Evolutionary conservation across 1,284 basidiomycete species (phyloP).

Genomic region (Cryptococcus sp.): DNA sequence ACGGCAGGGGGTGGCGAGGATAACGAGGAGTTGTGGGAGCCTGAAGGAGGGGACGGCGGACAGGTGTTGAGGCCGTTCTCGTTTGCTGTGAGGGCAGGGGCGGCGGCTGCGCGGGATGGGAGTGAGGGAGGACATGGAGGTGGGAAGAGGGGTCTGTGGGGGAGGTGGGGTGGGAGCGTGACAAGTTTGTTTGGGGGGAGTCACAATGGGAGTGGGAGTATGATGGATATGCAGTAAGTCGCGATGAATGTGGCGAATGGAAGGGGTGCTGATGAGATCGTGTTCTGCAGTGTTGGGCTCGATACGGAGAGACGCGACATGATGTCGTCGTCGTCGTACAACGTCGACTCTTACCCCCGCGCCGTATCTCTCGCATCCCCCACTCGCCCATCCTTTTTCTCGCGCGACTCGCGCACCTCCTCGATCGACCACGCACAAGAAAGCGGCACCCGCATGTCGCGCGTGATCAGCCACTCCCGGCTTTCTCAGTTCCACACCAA

Average conservation of each 20-base stretch:
- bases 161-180: conserved; percentile 63
- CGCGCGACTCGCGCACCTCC: conserved; percentile 29
- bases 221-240: conserved; percentile 91
- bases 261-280: not conserved
- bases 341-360: conserved; percentile 35
- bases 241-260: not conserved
- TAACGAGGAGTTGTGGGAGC: conserved; percentile 40
- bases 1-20: conserved; percentile 11
- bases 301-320: conserved; percentile 43
- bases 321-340: conserved; percentile 27
- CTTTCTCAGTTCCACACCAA: conserved; percentile 29
- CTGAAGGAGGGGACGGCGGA: conserved; percentile 26
- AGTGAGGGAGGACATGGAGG: conserved; percentile 26
- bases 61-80: conserved; percentile 46
- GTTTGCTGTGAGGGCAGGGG: conserved; percentile 47
- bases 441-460: conserved; percentile 10
- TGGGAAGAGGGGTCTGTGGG: conserved; percentile 53
- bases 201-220: conserved; percentile 73
- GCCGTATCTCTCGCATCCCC: conserved; percentile 42
- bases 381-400: conserved; percentile 41
- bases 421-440: conserved; percentile 18
- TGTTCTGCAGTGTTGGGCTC: conserved; percentile 42
- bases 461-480: conserved; percentile 31
- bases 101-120: conserved; percentile 24
- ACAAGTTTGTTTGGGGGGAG: conserved; percentile 77